phyloP scores from a whole-genome alignment of 192 early-diverging fungal species.

The Glomus cerebriforme region DNA sequence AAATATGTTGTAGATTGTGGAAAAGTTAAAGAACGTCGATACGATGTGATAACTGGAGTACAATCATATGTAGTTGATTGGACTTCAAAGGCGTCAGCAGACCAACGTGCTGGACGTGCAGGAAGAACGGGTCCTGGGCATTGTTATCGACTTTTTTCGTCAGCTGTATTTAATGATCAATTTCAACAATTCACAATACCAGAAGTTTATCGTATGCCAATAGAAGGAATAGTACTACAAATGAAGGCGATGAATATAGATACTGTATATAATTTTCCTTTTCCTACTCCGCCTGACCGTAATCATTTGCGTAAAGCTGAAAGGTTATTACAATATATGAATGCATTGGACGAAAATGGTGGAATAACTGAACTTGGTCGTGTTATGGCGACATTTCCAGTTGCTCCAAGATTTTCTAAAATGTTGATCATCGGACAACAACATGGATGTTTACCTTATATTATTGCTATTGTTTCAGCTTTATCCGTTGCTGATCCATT shows the following conservation, averaged over 20 bases:
- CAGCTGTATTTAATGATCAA: conserved; percentile 85
- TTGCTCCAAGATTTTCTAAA: conserved; percentile 88
- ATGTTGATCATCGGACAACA: conserved; percentile 92
- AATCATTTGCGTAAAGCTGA: conserved; percentile 79
- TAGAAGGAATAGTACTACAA: conserved; percentile 93
- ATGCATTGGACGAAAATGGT: conserved; percentile 63
- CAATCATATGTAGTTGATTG: conserved; percentile 92
- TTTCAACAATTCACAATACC: conserved; percentile 93
- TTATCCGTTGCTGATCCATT: conserved; percentile 95
- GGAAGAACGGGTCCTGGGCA: conserved; percentile 93
- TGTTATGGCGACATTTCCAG: conserved; percentile 89
- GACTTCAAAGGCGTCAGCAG: conserved; percentile 93
- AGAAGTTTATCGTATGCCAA: conserved; percentile 95
- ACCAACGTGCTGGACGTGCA: conserved; percentile 93
- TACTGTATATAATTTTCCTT: conserved; percentile 94
- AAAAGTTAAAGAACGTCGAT: conserved; percentile 91
- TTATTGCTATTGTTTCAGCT: conserved; percentile 89
- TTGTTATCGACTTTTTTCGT: conserved; percentile 92
- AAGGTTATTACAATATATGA: conserved; percentile 75
- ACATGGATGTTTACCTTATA: conserved; percentile 78
- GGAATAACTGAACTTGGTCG: conserved; percentile 81
- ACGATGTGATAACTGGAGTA: conserved; percentile 92
- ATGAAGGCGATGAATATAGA: conserved; percentile 99
- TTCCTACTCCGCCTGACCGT: conserved; percentile 89
- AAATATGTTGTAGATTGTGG: conserved; percentile 96